Evolutionary conservation across 768 basidiomycete genomes (phyloP).

Genomic region (Lentinula detonsa): DNA sequence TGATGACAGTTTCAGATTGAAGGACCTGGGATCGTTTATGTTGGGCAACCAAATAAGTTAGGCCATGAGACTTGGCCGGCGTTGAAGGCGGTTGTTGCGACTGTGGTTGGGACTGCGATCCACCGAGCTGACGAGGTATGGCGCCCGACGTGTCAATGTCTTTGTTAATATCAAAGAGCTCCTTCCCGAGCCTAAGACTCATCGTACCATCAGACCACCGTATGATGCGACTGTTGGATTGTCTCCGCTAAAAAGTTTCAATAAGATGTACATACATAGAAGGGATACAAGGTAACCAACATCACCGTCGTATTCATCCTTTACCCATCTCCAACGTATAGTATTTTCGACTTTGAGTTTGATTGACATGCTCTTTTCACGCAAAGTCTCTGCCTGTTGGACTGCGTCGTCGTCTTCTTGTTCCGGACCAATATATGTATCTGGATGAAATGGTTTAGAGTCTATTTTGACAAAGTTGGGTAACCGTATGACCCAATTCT

Average conservation of each 20-base stretch:
- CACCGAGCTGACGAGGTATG: constrained; percentile 51
- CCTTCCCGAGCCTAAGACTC: constrained; percentile 88
- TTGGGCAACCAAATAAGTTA: constrained; percentile 87
- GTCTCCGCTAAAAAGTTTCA: constrained; percentile 49
- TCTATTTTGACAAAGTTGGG: constrained; percentile 93
- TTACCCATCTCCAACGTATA: constrained; percentile 91
- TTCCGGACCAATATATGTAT: constrained; percentile 79
- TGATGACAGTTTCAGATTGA: constrained; percentile 80
- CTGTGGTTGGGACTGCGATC: constrained; percentile 35
- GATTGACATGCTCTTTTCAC: constrained; percentile 78
- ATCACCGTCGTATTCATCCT: constrained; percentile 66
- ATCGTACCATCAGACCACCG: constrained; percentile 95
- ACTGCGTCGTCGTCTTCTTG: constrained; percentile 66
- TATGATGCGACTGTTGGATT: constrained; percentile 88
- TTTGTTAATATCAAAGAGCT: constrained; percentile 87
- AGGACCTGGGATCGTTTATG: constrained; percentile 81
- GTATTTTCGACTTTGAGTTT: constrained; percentile 92
- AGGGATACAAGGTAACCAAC: constrained; percentile 39
- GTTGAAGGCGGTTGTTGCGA: constrained; percentile 28
- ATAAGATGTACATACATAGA: constrained; percentile 1
- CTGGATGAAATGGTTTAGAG: constrained; percentile 83
- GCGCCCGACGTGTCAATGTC: constrained; percentile 73
- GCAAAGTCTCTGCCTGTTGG: constrained; percentile 50
- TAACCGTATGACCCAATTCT: constrained; percentile 91
- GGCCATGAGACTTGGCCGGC: constrained; percentile 55